Percentiles rank a stretch among this genome's conserved stretches.
Conservation (phyloP, 2,329 filamentous ascomycete species). For the Zymoseptoria passerinii region DNA sequence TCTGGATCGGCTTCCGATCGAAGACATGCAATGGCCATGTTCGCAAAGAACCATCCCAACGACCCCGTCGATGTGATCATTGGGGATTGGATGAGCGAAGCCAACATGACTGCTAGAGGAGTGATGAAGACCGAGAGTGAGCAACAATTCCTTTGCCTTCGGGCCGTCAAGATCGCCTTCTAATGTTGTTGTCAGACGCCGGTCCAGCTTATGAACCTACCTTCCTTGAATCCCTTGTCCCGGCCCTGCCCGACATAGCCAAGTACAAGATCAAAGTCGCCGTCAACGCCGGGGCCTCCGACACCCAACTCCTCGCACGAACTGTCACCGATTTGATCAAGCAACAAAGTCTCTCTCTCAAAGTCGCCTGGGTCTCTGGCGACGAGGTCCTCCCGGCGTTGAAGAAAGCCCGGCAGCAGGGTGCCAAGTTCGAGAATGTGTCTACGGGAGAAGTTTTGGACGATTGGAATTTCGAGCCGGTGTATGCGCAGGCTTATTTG, state of each 20-base stretch:
- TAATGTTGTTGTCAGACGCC: slow-evolving; percentile 30
- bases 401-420: slow-evolving; percentile 31
- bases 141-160: slow-evolving; percentile 29
- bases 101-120: slow-evolving; percentile 32
- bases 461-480: slow-evolving; percentile 27
- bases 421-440: slow-evolving; percentile 27
- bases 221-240: slow-evolving; percentile 43
- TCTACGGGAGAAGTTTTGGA: slow-evolving; percentile 33
- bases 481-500: slow-evolving; percentile 34
- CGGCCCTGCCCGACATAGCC: slow-evolving; percentile 38
- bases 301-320: slow-evolving; percentile 45
- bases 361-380: slow-evolving; percentile 43
- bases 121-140: slow-evolving; percentile 38
- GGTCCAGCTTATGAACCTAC: slow-evolving; percentile 44
- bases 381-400: slow-evolving; percentile 33
- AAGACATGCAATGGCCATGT: slow-evolving; percentile 29
- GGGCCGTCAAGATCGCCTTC: too few species aligned
- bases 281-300: slow-evolving; percentile 49
- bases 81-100: slow-evolving; percentile 42
- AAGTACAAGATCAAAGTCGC: slow-evolving; percentile 47
- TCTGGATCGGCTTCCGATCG: slow-evolving; percentile 36
- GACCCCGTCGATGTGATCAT: slow-evolving; percentile 46
- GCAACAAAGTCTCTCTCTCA: slow-evolving; percentile 33
- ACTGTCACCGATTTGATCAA: slow-evolving; percentile 34
- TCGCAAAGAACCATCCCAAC: slow-evolving; percentile 22